A percentile compares a stretch with the other conserved stretches of the same genome.
Conservation (phyloP, 1,284 basidiomycete genomes). For the Albatrellus sp. region DNA sequence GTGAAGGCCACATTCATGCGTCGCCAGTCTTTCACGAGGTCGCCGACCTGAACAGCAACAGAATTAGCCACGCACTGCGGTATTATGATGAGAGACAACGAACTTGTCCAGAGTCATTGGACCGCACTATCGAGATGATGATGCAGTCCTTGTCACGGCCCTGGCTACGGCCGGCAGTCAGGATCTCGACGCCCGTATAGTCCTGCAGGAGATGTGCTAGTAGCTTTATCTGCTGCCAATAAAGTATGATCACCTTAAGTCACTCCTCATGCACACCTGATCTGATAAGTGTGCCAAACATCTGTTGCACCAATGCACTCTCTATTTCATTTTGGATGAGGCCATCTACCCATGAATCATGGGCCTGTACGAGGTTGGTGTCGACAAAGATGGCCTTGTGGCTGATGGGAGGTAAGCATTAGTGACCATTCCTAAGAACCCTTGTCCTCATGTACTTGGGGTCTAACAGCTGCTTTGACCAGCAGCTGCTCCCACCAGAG, state of each 20-base stretch:
- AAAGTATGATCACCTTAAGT: conserved; percentile 84
- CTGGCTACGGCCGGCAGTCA: conserved; percentile 93
- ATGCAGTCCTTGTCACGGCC: conserved; percentile 95
- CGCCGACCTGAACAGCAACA: conserved; percentile 55
- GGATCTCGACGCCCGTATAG: conserved; percentile 61
- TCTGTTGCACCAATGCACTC: conserved; percentile 50
- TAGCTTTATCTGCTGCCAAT: conserved; percentile 92
- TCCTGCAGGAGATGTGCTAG: conserved; percentile 45
- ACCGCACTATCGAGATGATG: conserved; percentile 86
- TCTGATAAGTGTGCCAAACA: conserved; percentile 51
- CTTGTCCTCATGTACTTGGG: neutral
- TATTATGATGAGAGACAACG: conserved; percentile 16
- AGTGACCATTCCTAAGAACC: neutral
- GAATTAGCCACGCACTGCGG: conserved; percentile 2
- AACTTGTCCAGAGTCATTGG: conserved; percentile 66
- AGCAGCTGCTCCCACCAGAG: conserved; percentile 31
- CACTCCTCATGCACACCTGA: conserved; percentile 59
- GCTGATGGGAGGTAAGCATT: conserved; percentile 24
- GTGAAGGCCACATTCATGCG: conserved; percentile 96
- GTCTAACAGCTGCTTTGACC: conserved; percentile 58
- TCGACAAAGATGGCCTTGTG: conserved; percentile 87
- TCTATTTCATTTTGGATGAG: conserved; percentile 85
- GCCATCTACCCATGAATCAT: conserved; percentile 75
- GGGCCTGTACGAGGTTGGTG: conserved; percentile 70
- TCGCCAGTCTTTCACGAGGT: conserved; percentile 89